Evolutionary conservation across 108 stramenopile species (phyloP), one percentile per base, ranked within the genome.

Genomic region (Nitzschia sp.): DNA sequence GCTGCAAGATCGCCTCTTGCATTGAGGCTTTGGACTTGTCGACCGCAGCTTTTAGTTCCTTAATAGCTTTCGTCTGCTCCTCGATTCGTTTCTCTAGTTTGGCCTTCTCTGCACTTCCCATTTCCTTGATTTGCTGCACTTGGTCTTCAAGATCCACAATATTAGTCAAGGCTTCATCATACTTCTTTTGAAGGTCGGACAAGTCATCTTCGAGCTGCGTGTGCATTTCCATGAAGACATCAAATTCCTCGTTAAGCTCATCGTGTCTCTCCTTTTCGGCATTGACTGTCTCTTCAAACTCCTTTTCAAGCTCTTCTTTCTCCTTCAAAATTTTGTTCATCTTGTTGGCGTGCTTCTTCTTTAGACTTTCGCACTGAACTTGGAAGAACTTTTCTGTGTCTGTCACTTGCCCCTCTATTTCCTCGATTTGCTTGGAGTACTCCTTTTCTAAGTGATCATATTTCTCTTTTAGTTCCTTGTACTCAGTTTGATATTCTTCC

Each of bases 111-210:
- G 5, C 25, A 15, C 25, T 31, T n/a, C 41, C 16, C 11, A 13
- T 45, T 2, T 45, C 21, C 11, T 45, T 44, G 27, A 27, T 34
- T 26, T 36, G 27, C 45, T 66, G 19, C 6, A 66, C 3, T 32
- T 11, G 22, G 17, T 66, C 66, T 54, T 66, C 66, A 33, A 66
- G 21, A 0, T 54, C 28, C 16, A 66, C 66, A 54, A 54, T 66
- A 15, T 17, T 47, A 2, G 27, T 66, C 53, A 66, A 28, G 0
- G 66, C 46, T 38, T 66, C 30, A 27, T 66, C 66, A 32, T 54
- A 66, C 26, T 66, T 66, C 1, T 54, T 25, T n/a, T 36, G 19
- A 2, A 66, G 53, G 19, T 19, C 25, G 3, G 2, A 17, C 9
- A 66, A 16, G 2, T 66, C 66, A 23, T 54, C 66, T 41, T 38